Conservation (phyloP, 177 flowering plant species). For the Tripterygium wilfordii region DNA sequence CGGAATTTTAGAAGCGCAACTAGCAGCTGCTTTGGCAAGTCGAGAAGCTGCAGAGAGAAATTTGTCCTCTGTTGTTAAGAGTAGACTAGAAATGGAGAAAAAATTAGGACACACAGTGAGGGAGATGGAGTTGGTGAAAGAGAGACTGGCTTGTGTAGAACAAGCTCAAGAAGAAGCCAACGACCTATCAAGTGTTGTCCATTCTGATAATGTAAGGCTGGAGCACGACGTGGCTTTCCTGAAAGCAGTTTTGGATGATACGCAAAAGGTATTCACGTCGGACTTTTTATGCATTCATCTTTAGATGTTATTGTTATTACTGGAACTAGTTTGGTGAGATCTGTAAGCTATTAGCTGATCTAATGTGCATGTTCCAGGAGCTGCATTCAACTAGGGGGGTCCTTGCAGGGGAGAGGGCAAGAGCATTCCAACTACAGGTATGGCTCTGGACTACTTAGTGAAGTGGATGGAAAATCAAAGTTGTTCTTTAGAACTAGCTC, state of each 20-base stretch:
- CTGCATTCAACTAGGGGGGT: slow-evolving; percentile 95
- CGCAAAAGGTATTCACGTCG: slow-evolving; percentile 94
- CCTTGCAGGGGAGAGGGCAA: slow-evolving; percentile 85
- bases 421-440: slow-evolving; percentile 99
- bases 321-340: too few species aligned
- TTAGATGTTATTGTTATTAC: too few species aligned
- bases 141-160: slow-evolving; percentile 67
- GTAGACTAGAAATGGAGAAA: slow-evolving; percentile 76
- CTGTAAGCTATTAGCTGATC: neutral
- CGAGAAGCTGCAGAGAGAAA: slow-evolving; percentile 74
- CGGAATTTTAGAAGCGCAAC: slow-evolving; percentile 72
- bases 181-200: slow-evolving; percentile 81
- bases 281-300: too few species aligned
- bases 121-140: slow-evolving; percentile 80
- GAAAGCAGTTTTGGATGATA: slow-evolving; percentile 93
- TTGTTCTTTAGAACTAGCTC: too few species aligned
- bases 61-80: slow-evolving; percentile 54
- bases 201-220: slow-evolving; percentile 94
- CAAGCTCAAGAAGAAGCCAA: slow-evolving; percentile 92
- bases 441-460: slow-evolving; percentile 1
- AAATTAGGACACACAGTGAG: slow-evolving; percentile 53
- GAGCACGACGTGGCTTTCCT: slow-evolving; percentile 99
- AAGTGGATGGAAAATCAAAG: too few species aligned
- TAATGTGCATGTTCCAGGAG: slow-evolving; percentile 42
- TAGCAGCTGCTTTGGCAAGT: slow-evolving; percentile 59